Evolutionary conservation across 768 basidiomycete species (phyloP).

Genomic region (Scleroderma citrinum): DNA sequence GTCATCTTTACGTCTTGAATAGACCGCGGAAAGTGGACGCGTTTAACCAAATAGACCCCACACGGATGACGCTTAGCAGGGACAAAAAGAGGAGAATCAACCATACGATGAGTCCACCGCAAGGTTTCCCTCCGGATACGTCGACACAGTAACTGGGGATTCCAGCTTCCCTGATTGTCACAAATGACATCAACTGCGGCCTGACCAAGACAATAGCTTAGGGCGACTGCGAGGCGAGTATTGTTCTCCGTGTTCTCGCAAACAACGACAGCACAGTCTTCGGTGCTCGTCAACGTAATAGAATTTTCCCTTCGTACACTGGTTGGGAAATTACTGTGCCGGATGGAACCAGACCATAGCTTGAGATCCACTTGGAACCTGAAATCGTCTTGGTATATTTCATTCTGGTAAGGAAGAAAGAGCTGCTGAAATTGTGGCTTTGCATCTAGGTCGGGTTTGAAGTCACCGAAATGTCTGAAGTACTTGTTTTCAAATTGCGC

Average conservation of each 20-base stretch:
- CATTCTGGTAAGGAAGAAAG: not conserved
- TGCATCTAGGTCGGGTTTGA: not conserved
- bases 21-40: not conserved
- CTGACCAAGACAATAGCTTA: not conserved
- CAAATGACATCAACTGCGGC: not conserved
- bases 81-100: too few relatives aligned
- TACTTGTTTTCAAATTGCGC: not conserved
- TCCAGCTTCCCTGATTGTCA: not conserved
- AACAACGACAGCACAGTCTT: not conserved
- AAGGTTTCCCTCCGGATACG: not conserved
- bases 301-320: not conserved
- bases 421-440: not conserved
- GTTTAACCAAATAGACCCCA: not conserved
- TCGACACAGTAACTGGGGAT: not conserved
- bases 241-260: not conserved
- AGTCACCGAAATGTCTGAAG: not conserved
- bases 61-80: not conserved
- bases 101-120: too few relatives aligned
- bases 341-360: not conserved
- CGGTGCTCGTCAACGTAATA: not conserved
- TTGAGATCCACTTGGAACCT: not conserved
- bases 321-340: not conserved
- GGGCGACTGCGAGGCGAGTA: not conserved
- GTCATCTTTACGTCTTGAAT: not conserved
- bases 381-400: not conserved